Conservation (phyloP, 768 basidiomycete species). For the Lentinula detonsa region DNA sequence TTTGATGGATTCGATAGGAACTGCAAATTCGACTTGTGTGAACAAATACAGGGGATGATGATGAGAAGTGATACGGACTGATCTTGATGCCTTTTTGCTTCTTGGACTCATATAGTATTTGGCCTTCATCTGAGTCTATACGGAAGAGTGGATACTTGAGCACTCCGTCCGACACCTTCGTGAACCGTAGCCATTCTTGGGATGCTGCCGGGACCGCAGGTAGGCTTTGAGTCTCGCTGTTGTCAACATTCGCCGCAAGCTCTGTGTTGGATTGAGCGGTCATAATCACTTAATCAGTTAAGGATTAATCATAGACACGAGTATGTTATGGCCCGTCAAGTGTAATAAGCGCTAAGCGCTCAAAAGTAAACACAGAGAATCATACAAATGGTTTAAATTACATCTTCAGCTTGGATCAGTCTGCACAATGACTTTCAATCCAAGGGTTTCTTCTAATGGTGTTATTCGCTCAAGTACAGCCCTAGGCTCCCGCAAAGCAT, state of each 20-base stretch:
- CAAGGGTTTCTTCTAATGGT: background rate
- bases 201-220: constrained; percentile 47
- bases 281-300: background rate
- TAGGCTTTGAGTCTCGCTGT: background rate
- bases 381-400: too few relatives aligned
- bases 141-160: constrained; percentile 66
- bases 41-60: background rate
- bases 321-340: background rate
- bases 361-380: too few relatives aligned
- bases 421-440: background rate
- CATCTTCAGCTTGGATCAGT: background rate
- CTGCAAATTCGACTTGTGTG: constrained; percentile 29
- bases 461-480: background rate
- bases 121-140: constrained; percentile 76
- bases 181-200: constrained; percentile 65
- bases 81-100: constrained; percentile 41
- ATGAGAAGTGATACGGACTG: constrained; percentile 24
- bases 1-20: constrained; percentile 81
- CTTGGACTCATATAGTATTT: constrained; percentile 74
- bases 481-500: background rate
- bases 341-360: background rate
- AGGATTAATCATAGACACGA: background rate
- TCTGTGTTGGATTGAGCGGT: background rate
- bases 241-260: background rate
- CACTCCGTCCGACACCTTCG: constrained; percentile 77